These are phyloP conservation scores for Aquilaria malaccensis DNA, from an alignment of 345 rosid species.

Conservation along the genomic window DNA sequence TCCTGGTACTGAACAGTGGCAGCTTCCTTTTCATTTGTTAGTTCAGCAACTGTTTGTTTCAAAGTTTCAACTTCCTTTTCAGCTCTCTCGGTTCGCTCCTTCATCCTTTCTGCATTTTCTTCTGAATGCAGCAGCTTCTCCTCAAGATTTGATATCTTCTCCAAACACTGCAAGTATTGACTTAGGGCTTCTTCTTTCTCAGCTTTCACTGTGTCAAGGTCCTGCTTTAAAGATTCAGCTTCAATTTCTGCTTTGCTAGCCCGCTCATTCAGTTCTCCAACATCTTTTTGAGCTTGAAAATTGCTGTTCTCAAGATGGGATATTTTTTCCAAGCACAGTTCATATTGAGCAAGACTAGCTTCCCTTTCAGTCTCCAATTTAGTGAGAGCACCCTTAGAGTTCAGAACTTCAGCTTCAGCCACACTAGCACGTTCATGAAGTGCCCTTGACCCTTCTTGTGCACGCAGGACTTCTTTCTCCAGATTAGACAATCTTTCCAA, in stretches of 20 bases:
- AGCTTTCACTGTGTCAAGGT: slow-evolving; percentile 45
- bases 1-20: slow-evolving; percentile 58
- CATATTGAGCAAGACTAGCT: slow-evolving; percentile 54
- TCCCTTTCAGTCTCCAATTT: slow-evolving; percentile 59
- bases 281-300: slow-evolving; percentile 46
- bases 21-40: slow-evolving; percentile 66
- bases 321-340: slow-evolving; percentile 67
- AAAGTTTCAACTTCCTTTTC: slow-evolving; percentile 62
- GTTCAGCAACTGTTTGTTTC: slow-evolving; percentile 47
- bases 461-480: slow-evolving; percentile 66
- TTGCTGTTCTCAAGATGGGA: slow-evolving; percentile 43
- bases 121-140: slow-evolving; percentile 51
- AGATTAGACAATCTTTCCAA: slow-evolving; percentile 62
- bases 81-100: slow-evolving; percentile 54
- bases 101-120: slow-evolving; percentile 43
- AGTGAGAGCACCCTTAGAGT: slow-evolving; percentile 53
- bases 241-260: slow-evolving; percentile 58
- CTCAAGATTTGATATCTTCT: slow-evolving; percentile 52
- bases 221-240: slow-evolving; percentile 44
- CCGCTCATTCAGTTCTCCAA: slow-evolving; percentile 55
- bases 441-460: slow-evolving; percentile 56
- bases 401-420: slow-evolving; percentile 74
- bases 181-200: slow-evolving; percentile 61
- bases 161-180: slow-evolving; percentile 47
- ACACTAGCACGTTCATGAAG: slow-evolving; percentile 56